Conservation (phyloP, 768 basidiomycete species). For the Trametes gibbosa region DNA sequence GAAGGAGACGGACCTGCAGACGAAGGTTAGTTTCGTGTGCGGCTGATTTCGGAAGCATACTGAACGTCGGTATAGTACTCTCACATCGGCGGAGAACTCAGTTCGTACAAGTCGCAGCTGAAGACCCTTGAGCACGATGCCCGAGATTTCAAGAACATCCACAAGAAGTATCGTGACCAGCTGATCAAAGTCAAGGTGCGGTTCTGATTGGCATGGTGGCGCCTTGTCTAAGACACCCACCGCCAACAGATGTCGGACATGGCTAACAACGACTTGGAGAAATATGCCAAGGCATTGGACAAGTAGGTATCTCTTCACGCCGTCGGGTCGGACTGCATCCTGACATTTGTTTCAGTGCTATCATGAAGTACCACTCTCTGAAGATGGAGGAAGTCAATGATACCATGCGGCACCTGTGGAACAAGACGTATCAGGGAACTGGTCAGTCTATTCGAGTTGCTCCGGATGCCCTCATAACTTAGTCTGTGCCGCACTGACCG, state of each 20-base stretch:
- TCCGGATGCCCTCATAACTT: neutral
- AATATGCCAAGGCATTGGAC: constrained; percentile 95
- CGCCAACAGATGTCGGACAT: constrained; percentile 85
- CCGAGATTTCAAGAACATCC: constrained; percentile 83
- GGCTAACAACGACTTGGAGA: constrained; percentile 96
- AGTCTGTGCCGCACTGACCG: constrained; percentile 3
- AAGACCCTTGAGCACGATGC: constrained; percentile 67
- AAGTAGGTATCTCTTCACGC: constrained; percentile 55
- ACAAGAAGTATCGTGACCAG: constrained; percentile 85
- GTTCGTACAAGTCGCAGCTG: constrained; percentile 64
- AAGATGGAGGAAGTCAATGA: constrained; percentile 99
- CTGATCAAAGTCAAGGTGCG: constrained; percentile 91
- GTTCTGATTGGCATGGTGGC: neutral
- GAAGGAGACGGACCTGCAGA: constrained; percentile 69
- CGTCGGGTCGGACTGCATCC: neutral
- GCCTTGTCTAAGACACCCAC: neutral
- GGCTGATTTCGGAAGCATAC: neutral
- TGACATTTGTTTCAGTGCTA: constrained; percentile 60
- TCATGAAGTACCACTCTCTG: constrained; percentile 95
- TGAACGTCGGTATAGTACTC: constrained; percentile 52
- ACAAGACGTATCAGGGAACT: constrained; percentile 98
- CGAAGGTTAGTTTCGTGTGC: constrained; percentile 46
- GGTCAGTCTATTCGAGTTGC: constrained; percentile 45
- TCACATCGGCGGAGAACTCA: constrained; percentile 81
- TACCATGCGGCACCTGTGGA: constrained; percentile 96